Conservation (phyloP, 2,329 filamentous ascomycete species). For the Dothidotthia symphoricarpi region DNA sequence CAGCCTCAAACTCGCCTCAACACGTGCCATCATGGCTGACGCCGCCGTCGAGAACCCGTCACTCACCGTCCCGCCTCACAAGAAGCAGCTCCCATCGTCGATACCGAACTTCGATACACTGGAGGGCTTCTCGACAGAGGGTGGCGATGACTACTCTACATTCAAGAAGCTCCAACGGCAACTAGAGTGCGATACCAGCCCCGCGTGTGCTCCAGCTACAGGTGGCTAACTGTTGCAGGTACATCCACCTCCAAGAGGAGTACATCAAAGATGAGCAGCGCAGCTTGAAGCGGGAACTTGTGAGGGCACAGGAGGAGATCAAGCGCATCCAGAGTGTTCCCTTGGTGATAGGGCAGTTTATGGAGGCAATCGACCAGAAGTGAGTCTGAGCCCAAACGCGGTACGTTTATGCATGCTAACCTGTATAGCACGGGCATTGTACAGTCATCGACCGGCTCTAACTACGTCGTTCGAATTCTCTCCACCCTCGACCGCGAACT, state of each 20-base stretch:
- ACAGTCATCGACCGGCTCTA: constrained; percentile 95
- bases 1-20: not conserved
- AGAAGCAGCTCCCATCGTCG: constrained; percentile 73
- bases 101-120: constrained; percentile 90
- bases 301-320: constrained; percentile 97
- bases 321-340: constrained; percentile 99
- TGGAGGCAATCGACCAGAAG: constrained; percentile 99
- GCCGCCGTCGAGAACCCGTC: constrained; percentile 78
- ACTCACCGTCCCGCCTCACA: constrained; percentile 72
- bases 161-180: constrained; percentile 96
- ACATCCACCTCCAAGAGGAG: constrained; percentile 97
- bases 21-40: constrained; percentile 68
- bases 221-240: constrained; percentile 52
- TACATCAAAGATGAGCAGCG: constrained; percentile 99
- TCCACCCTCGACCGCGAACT: constrained; percentile 97
- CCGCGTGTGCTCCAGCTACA: constrained; percentile 1
- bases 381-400: constrained; percentile 47
- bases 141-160: constrained; percentile 87
- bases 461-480: constrained; percentile 97
- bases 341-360: constrained; percentile 97
- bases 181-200: constrained; percentile 67
- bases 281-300: constrained; percentile 94
- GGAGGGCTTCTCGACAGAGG: constrained; percentile 77
- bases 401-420: constrained; percentile 11
- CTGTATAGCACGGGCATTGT: constrained; percentile 84